Conservation (phyloP, 768 basidiomycete species). For the Omphalotus guepiniiformis region DNA sequence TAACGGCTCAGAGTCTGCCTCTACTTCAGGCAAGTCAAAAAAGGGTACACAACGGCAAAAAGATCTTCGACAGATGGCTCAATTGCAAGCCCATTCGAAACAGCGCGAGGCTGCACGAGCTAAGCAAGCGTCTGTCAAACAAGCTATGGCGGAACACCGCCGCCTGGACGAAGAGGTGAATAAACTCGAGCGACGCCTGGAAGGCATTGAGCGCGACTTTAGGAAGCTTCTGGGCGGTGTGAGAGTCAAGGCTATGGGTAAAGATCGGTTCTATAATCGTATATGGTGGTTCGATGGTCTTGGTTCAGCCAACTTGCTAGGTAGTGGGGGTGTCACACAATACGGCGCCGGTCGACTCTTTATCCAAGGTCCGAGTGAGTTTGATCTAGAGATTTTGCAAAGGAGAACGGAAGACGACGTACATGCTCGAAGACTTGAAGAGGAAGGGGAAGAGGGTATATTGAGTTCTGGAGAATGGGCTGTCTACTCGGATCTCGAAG, state of each 20-base stretch:
- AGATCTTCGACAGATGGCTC: slow-evolving; percentile 49
- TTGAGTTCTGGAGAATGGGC: slow-evolving; percentile 83
- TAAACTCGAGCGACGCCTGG: slow-evolving; percentile 74
- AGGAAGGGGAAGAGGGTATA: slow-evolving; percentile 76
- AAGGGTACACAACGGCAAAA: slow-evolving; percentile 48
- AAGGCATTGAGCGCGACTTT: slow-evolving; percentile 91
- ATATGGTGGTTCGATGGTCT: slow-evolving; percentile 99
- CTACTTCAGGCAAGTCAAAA: slow-evolving; percentile 35
- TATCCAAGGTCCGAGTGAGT: slow-evolving; percentile 85
- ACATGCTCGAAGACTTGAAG: slow-evolving; percentile 52
- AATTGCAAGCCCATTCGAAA: slow-evolving; percentile 62
- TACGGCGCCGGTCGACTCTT: slow-evolving; percentile 91
- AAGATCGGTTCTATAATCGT: slow-evolving; percentile 91
- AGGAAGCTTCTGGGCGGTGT: slow-evolving; percentile 81
- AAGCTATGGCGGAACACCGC: slow-evolving; percentile 78
- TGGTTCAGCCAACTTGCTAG: slow-evolving; percentile 77
- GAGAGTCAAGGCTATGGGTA: slow-evolving; percentile 83
- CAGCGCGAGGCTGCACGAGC: slow-evolving; percentile 76
- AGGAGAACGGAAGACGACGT: slow-evolving; percentile 53
- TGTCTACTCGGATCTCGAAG: slow-evolving; percentile 81
- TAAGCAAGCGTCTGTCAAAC: slow-evolving; percentile 76
- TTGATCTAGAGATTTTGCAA: slow-evolving; percentile 70
- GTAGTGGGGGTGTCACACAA: slow-evolving; percentile 71
- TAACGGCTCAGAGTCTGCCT: slow-evolving; percentile 55
- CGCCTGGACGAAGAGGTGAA: slow-evolving; percentile 86